Base-by-base conservation (phyloP, 768 basidiomycete species). In the Myochromella boudieri region DNA sequence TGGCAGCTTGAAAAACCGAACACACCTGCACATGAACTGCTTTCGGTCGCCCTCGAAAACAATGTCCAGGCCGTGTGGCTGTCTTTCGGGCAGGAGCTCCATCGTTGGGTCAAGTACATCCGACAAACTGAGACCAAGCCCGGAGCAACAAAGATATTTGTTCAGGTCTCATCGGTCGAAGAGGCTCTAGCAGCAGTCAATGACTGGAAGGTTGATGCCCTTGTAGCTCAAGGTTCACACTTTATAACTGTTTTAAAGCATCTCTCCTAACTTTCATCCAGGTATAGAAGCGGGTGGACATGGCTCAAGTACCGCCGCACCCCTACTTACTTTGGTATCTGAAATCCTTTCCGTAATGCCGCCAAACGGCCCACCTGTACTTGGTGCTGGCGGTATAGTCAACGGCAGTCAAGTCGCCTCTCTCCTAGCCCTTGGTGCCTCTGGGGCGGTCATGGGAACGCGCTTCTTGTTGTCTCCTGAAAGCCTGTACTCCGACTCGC, bases 221-320 rank as follows among this genome's bases (percentile, higher is more conserved):
- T 93, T 45, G 81, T 93, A 14, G 85, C 80, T 2, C 91, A 93
- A 80, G 88, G 91, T 87, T 43, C 14, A 33, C 42, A 40, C 46
- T 38, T 22, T 22, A 22, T 26, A 27, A 42, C 46, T 47, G 38
- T 17, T 39, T 33, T 37, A 49, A 33, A 47, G 31, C 46, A 37
- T 45, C 26, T 32, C 34, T 25, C 26, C 24, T 46, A 25, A 38
- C 47, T 17, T 50, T 20, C 42, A 40, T 45, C 32, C 58, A 91
- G 90, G 90, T 3, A 79, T 72, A 46, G 91, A 93, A 65, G 78
- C 87, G 29, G 91, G 91, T 6, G 91, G 91, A 21, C 91, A 92
- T 64, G 88, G 87, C 6, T 65, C 73, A 37, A 53, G 65, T 17
- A 59, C 71, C 31, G 79, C 85, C 6, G 76, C 78, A 28, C 80